Base-by-base conservation (phyloP, 352 stramenopile species). In the Globisporangium takayamanum region DNA sequence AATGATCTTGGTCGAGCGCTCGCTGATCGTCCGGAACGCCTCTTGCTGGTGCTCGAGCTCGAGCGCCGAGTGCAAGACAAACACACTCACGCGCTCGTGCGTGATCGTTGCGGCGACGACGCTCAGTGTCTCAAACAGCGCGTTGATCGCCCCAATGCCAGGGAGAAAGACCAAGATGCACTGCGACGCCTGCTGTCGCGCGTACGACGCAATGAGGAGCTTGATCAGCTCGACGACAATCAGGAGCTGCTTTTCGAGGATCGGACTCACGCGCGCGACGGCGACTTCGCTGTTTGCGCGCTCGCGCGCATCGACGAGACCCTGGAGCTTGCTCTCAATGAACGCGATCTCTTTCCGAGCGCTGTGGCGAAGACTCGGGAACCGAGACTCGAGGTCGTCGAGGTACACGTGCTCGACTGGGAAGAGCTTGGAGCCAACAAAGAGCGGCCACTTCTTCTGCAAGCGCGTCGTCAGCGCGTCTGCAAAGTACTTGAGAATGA, bases 81-180 rank as follows among this genome's bases (percentile, higher is more conserved):
- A 66, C 46, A 88, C 69, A 50, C 75, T 59, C 25, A 82, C 72
- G 30, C 73, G 57, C 44, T 78, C 58, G 47, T 54, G 52, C 6
- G 48, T 45, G 10, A 45, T 53, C 26, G 26, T 47, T 47, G 64
- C 58, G 2, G 66, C 64, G n/a, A 83, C 36, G 11, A 64, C 50
- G 12, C 63, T 84, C 7, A 97, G 64, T 10, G 78, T 60, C 48
- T 95, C 86, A 55, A 94, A 94, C 41, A 98, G 57, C 18, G 60
- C 66, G 54, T 93, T 87, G 59, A 99, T 99, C 60, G 98, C 95
- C 47, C 79, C 81, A 50, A 96, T 96, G 22, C 96, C 96, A 15
- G 95, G 89, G 3, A 99, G 59, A 70, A 99, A 99, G 2, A 99
- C 88, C 25, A 99, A 77, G 62, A 99, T 97, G 39, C 84, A 92